A percentile compares a stretch with the other conserved stretches of the same genome.
Conservation (phyloP, 2,329 filamentous ascomycete genomes). For the Trichoderma afroharzianum region DNA sequence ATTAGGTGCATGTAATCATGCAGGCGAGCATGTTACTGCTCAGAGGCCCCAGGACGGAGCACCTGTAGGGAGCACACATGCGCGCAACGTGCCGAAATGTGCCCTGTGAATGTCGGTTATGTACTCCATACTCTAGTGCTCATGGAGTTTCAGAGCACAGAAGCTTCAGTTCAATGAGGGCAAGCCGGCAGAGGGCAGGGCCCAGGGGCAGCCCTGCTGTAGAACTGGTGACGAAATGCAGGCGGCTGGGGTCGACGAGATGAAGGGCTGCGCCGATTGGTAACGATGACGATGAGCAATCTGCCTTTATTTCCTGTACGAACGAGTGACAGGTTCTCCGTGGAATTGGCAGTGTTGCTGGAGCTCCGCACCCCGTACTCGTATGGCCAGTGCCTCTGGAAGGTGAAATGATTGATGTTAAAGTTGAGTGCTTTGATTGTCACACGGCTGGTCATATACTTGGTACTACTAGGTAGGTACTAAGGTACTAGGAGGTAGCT, state of each 20-base stretch:
- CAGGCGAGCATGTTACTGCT: not conserved
- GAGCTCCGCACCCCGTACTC: not conserved
- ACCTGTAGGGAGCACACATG: not conserved
- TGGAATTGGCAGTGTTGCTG: not conserved
- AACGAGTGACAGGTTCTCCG: not conserved
- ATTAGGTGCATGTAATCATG: not conserved
- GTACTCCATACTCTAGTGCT: not conserved
- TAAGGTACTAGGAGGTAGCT: too few relatives aligned
- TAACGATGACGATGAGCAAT: not conserved
- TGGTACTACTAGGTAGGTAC: too few relatives aligned
- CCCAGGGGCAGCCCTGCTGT: slow-evolving; percentile 1
- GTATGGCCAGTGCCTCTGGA: not conserved
- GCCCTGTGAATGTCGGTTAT: not conserved
- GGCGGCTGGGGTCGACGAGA: not conserved
- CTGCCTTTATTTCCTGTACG: not conserved
- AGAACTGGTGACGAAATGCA: slow-evolving; percentile 11
- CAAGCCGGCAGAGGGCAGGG: not conserved
- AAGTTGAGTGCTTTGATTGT: not conserved
- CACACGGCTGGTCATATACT: not conserved
- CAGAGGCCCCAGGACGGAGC: not conserved
- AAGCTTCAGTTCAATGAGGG: not conserved
- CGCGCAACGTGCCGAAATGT: not conserved
- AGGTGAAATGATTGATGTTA: not conserved
- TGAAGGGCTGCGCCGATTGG: not conserved
- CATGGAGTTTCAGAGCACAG: not conserved